These are phyloP conservation scores for Cercis canadensis DNA, from an alignment of 306 rosid genomes.

Conservation along the genomic window DNA sequence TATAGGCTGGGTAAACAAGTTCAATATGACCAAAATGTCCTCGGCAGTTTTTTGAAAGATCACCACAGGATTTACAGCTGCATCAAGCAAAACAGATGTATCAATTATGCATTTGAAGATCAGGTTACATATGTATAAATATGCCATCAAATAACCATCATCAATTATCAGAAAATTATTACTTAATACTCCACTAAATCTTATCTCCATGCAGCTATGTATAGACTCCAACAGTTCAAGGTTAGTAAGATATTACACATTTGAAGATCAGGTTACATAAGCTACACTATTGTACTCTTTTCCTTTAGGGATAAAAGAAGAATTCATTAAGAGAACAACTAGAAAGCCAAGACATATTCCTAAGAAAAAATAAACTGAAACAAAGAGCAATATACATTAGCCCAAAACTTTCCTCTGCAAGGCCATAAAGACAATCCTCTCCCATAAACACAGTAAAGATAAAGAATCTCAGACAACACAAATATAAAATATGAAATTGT, in stretches of 20 bases:
- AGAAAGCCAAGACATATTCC: conserved; percentile 9
- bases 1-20: conserved; percentile 67
- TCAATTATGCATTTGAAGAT: conserved; percentile 30
- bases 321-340: not conserved
- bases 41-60: conserved; percentile 53
- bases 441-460: not conserved
- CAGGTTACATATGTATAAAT: not conserved
- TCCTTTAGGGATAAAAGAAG: not conserved
- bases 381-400: not conserved
- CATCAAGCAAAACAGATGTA: conserved; percentile 38
- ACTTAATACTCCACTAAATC: not conserved
- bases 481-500: no score
- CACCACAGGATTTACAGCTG: conserved; percentile 83
- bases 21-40: conserved; percentile 96
- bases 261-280: not conserved
- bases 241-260: not conserved
- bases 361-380: conserved; percentile 8
- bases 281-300: not conserved
- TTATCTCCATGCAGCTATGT: conserved; percentile 17
- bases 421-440: not conserved
- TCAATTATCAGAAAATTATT: not conserved
- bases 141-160: not conserved
- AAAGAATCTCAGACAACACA: no score
- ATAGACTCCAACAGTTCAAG: not conserved
- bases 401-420: not conserved